Evolutionary conservation across 306 rosid species (phyloP), one percentile per base, ranked within the genome.

Genomic region (Acacia crassicarpa): DNA sequence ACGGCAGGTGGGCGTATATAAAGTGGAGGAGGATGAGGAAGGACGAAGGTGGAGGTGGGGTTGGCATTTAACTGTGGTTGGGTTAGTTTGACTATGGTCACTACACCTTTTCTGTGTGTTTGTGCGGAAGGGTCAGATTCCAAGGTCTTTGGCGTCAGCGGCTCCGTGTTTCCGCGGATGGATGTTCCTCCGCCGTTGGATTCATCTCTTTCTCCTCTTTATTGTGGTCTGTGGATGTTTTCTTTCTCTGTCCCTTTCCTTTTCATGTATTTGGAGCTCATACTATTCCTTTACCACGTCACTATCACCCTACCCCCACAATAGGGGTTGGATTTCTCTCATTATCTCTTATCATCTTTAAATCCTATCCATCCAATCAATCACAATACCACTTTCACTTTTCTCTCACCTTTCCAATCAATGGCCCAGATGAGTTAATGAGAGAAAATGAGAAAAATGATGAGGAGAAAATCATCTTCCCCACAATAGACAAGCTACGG

Each of bases 131-230:
- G 83, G 88, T 73, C 90, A 88, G 92, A 93, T 92, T 95, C 98
- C 99, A 90, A 95, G 84, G 91, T 72, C 51, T 84, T 86, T 88
- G 98, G 99, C 85, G 85, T 70, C 84, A 92, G 94, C 99, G 99
- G 99, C 97, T 95, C 96, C 99, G 97, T 89, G 98, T 93, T 90
- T 95, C 98, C 99, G 98, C 99, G 92, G 87, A 89, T 87, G 92
- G 88, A 85, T 85, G 91, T 88, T 88, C 90, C 94, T 91, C 85
- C 86, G 78, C 98, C 98, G 97, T 94, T 89, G 86, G 97, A 94
- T 94, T 88, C 75, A 67, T 78, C 44, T 83, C 19, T 78, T 62
- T 63, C 56, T 67, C 67, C 5, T 67, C 75, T n/a, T n/a, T 68
- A 17, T 20, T 41, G 30, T n/a, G n/a, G n/a, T n/a, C n/a, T n/a